Base-by-base conservation (phyloP, 1,139 yeast species). In the Blastobotrys niveus region DNA sequence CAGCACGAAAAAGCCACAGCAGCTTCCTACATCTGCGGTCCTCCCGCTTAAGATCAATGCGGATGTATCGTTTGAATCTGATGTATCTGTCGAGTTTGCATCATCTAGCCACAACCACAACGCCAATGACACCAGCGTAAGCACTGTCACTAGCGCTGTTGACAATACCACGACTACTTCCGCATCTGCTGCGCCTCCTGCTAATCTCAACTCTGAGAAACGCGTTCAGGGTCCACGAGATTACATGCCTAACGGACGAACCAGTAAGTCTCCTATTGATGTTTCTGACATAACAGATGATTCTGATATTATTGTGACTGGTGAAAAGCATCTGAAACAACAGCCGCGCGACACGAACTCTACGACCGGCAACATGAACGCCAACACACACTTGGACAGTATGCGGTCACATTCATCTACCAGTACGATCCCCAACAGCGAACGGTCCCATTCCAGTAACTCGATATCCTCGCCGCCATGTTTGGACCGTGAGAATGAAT, bases 401-500 rank as follows among this genome's bases (percentile, higher is more conserved):
- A 9, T 17, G 22, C 33, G 42, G 15, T 38, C 36, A 8, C 17
- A 37, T 15, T 37, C 40, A 2, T 37, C 40, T 17, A 34, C 15
- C 17, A 21, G 27, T 5, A 34, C 38, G 3, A 15, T 34, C n/a
- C 27, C 8, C 14, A 26, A 29, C 34, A 37, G 42, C 14, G 46
- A 43, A 30, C 40, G 47, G 22, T 37, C 45, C 3, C 48, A 34
- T n/a, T 43, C 46, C 6, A 38, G 42, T 1, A 31, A 20, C 17
- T 41, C 47, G 9, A 42, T 48, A 22, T 24, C 45, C 4, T 50
- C 54, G 3, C 53, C 53, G n/a, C 52, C 54, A 3, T 47, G 39
- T 21, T 31, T 51, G 31, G 47, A 44, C 25, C 36, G 34, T n/a
- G 53, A 46, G 14, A 49, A 46, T n/a, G 56, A 50, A 8, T 52